phyloP scores from a whole-genome alignment of 2,329 filamentous ascomycete genomes.

The Epichloe brachyelytri region DNA sequence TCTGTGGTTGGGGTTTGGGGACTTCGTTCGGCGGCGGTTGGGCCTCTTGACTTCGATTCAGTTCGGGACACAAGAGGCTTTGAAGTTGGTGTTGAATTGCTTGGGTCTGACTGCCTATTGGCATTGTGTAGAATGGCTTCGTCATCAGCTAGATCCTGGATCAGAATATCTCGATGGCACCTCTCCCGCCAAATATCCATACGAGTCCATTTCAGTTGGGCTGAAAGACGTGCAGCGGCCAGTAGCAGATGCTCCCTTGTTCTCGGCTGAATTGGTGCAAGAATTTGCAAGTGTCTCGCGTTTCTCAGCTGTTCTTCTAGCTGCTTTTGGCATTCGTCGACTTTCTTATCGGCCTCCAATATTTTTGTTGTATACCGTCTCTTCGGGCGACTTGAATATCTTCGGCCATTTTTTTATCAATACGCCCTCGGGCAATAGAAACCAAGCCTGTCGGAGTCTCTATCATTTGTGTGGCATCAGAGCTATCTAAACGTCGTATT shows the following conservation, averaged over 20 bases:
- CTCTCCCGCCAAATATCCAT: constrained; percentile 87
- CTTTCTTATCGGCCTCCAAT: constrained; percentile 65
- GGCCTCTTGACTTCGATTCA: constrained; percentile 17
- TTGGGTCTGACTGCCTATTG: constrained; percentile 2
- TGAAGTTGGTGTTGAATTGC: constrained; percentile 13
- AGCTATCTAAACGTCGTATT: constrained; percentile 56
- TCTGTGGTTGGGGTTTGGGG: constrained; percentile 17
- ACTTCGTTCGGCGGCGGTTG: constrained; percentile 13
- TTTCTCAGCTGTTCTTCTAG: constrained; percentile 78
- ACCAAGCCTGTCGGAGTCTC: constrained; percentile 63
- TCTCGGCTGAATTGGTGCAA: constrained; percentile 84
- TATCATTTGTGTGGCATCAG: constrained; percentile 45
- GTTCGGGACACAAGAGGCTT: constrained; percentile 11
- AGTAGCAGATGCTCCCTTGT: constrained; percentile 77
- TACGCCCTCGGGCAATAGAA: constrained; percentile 57
- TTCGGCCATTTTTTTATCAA: constrained; percentile 70
- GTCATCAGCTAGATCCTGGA: constrained; percentile 77
- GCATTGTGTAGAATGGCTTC: constrained; percentile 8
- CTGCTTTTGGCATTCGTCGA: constrained; percentile 59
- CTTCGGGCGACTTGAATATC: constrained; percentile 75
- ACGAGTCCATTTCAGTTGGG: constrained; percentile 85
- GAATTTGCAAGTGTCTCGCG: constrained; percentile 74
- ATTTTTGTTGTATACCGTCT: constrained; percentile 73
- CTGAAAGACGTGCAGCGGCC: constrained; percentile 71
- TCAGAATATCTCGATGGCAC: constrained; percentile 80